Percentiles rank a stretch among this genome's conserved stretches.
phyloP scores from a whole-genome alignment of 208 protist species.

The Wallacemonas sp. region DNA sequence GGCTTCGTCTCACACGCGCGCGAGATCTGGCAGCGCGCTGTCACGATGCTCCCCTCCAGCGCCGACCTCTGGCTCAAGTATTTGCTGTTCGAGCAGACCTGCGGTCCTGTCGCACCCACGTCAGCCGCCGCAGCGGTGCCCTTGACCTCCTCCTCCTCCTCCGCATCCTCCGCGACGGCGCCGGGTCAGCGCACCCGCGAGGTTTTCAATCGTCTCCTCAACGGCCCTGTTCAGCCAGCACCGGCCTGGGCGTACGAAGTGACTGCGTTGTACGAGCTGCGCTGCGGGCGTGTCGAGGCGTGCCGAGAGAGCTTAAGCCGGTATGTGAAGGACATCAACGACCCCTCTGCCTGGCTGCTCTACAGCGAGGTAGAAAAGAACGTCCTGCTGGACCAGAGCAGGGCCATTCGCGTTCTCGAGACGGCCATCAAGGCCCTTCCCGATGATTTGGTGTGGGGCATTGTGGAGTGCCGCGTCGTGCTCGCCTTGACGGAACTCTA shows the following conservation, averaged over 20 bases:
- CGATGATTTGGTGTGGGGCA: constrained; percentile 36
- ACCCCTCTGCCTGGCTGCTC: constrained; percentile 83
- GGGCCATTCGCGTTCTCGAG: constrained; percentile 62
- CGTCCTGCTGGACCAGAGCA: constrained; percentile 47
- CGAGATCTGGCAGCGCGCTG: constrained; percentile 97
- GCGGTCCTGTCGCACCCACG: background rate
- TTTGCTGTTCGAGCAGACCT: constrained; percentile 94
- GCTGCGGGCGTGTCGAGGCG: constrained; percentile 33
- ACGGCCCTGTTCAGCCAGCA: constrained; percentile 64
- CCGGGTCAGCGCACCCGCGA: constrained; percentile 48
- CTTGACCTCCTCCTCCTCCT: constrained; percentile 16
- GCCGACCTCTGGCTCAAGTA: constrained; percentile 98
- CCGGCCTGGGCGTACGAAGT: constrained; percentile 90
- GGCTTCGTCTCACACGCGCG: constrained; percentile 97
- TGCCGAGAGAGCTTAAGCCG: constrained; percentile 61
- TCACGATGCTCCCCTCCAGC: constrained; percentile 93
- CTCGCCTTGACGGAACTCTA: constrained; percentile 63
- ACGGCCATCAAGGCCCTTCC: constrained; percentile 77
- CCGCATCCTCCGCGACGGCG: background rate
- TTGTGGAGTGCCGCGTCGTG: constrained; percentile 62
- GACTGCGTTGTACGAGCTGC: constrained; percentile 66
- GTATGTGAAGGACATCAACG: constrained; percentile 71
- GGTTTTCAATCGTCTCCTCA: constrained; percentile 97
- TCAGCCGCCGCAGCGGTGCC: constrained; percentile 90
- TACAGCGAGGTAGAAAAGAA: constrained; percentile 86